These are phyloP conservation scores for Coprinopsis cinerea DNA, from an alignment of 768 basidiomycete species.

Conservation along the genomic window DNA sequence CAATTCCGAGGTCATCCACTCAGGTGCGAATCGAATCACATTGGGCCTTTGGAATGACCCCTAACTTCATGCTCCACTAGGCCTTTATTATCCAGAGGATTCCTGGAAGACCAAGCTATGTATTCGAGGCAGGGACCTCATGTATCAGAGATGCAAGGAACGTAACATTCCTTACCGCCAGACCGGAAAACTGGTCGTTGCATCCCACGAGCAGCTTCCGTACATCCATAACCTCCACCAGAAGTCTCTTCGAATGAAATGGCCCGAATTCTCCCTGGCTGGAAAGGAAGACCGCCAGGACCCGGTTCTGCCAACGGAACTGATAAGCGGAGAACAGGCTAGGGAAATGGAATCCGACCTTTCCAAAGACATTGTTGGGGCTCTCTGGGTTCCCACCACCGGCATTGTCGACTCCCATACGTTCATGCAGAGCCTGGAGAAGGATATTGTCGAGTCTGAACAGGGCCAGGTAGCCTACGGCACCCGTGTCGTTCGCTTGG, in stretches of 20 bases:
- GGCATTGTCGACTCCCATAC: constrained; percentile 89
- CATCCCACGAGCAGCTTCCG: constrained; percentile 52
- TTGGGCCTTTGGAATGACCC: not conserved
- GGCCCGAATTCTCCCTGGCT: constrained; percentile 38
- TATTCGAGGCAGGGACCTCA: constrained; percentile 75
- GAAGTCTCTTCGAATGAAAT: constrained; percentile 50
- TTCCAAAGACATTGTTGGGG: constrained; percentile 59
- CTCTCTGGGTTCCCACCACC: constrained; percentile 79
- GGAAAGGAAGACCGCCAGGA: constrained; percentile 18
- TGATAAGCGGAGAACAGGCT: constrained; percentile 65
- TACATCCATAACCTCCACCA: constrained; percentile 69
- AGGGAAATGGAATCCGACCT: constrained; percentile 79
- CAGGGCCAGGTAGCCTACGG: constrained; percentile 67
- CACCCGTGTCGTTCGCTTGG: constrained; percentile 82
- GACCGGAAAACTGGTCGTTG: constrained; percentile 89
- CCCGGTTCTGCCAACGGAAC: constrained; percentile 50
- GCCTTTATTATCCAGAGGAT: constrained; percentile 75
- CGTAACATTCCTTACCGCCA: constrained; percentile 63
- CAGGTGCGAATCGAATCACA: constrained; percentile 39
- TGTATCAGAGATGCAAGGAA: constrained; percentile 69
- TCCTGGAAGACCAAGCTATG: constrained; percentile 87
- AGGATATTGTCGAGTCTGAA: constrained; percentile 69
- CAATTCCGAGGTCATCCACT: constrained; percentile 94
- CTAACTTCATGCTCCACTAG: constrained; percentile 29
- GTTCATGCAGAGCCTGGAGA: constrained; percentile 78